These are phyloP conservation scores for Saccharomyces hybrid DNA, from an alignment of 1,139 yeast species.

Conservation along the genomic window DNA sequence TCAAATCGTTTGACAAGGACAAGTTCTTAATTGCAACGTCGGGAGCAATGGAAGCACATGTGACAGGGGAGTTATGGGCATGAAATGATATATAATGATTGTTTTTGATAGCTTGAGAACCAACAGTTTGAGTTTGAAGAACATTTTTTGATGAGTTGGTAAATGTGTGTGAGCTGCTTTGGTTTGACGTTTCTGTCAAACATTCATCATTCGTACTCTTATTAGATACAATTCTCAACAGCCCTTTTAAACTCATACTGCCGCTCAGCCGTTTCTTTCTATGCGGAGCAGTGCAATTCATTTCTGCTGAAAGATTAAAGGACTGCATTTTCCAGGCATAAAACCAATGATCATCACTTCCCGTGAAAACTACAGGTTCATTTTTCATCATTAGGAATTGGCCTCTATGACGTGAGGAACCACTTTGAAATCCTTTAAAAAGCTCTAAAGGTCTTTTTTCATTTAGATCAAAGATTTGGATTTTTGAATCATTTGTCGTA, in stretches of 20 bases:
- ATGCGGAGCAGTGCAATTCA: constrained; percentile 45
- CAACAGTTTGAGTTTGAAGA: background rate
- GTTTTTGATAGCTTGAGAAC: constrained; percentile 22
- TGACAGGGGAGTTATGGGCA: constrained; percentile 69
- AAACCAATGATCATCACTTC: constrained; percentile 42
- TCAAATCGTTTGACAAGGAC: constrained; percentile 69
- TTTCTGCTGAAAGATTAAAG: constrained; percentile 1
- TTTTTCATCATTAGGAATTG: constrained; percentile 17
- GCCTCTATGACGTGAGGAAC: constrained; percentile 67
- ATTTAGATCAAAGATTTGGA: constrained; percentile 54
- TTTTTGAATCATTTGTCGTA: constrained; percentile 74
- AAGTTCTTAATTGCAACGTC: constrained; percentile 55
- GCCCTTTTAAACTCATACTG: constrained; percentile 1
- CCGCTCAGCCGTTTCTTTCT: constrained; percentile 26
- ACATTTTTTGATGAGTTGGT: background rate
- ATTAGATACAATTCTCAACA: constrained; percentile 2
- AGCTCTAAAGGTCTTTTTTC: constrained; percentile 53
- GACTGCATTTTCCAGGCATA: constrained; percentile 28
- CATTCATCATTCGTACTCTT: background rate
- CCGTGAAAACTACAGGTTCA: constrained; percentile 32
- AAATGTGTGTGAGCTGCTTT: background rate
- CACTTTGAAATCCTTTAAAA: constrained; percentile 68
- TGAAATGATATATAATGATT: constrained; percentile 60
- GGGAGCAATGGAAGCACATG: constrained; percentile 79
- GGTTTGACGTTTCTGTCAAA: background rate